Evolutionary conservation across 78 protist genomes (phyloP), one percentile per base, ranked within the genome.

Genomic region (Cavenderia fasciculata): DNA sequence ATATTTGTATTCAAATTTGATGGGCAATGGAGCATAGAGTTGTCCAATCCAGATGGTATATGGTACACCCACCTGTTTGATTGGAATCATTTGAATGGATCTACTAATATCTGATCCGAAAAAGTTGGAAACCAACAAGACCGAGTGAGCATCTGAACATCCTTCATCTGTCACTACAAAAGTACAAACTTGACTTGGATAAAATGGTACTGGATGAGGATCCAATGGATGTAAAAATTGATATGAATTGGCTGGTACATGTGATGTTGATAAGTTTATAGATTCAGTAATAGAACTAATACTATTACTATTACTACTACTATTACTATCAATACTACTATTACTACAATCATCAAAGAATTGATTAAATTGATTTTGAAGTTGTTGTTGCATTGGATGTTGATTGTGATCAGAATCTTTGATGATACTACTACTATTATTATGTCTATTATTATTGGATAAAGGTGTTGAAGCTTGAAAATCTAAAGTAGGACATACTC

Each of bases 21-120:
- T 65, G 21, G 90, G 76, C 44, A 68, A 78, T 33, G 90, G 90
- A 44, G 90, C 74, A 31, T 82, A 82, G 21, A 82, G 51, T 56
- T 82, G 90, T 4, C 90, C 90, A 41, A 82, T 57, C 90, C 90
- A 82, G 14, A 82, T 19, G 0, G 90, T 82, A 31, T 82, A 47
- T 8, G 76, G 33, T 38, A 38, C 5, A 2, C 76, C 75, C 11
- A 74, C 79, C n/a, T 72, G 47, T 25, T 57, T 69, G 10, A 82
- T 72, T 54, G 90, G 90, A n/a, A 51, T 66, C 90, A 82, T 68
- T 47, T 74, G 56, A 12, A 82, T 47, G 38, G 90, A 82, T 18
- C 56, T 82, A 3, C 68, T 76, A 12, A 46, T n/a, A 49, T 82
- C 90, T 0, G 54, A 40, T 2, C 90, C 90, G 68, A 82, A 82